phyloP scores from a whole-genome alignment of 2,329 filamentous ascomycete genomes.

The Microdochium paspali region DNA sequence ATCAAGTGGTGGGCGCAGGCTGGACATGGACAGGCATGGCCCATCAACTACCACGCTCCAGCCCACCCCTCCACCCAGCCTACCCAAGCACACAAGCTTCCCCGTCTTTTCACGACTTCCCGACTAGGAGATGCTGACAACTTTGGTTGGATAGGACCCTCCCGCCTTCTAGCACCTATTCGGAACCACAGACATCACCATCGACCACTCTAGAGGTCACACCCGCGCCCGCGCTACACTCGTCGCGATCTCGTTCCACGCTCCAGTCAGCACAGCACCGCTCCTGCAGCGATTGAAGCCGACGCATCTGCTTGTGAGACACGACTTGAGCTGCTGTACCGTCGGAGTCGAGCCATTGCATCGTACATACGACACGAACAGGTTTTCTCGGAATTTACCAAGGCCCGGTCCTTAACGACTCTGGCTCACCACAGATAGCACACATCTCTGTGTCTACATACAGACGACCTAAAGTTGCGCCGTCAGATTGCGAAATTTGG shows the following conservation, averaged over 20 bases:
- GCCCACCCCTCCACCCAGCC: slow-evolving; percentile 6
- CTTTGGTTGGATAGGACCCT: slow-evolving; percentile 31
- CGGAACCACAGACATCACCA: slow-evolving; percentile 16
- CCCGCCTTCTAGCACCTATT: slow-evolving; percentile 18
- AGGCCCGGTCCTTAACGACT: neutral
- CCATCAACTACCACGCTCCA: slow-evolving; percentile 14
- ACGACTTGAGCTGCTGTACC: neutral
- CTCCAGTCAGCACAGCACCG: neutral
- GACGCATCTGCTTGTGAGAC: neutral
- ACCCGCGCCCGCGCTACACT: slow-evolving; percentile 31
- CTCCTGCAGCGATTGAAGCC: neutral
- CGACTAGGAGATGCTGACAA: slow-evolving; percentile 26
- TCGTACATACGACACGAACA: neutral
- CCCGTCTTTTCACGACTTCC: slow-evolving; percentile 20
- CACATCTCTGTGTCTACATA: neutral
- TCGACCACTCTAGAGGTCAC: slow-evolving; percentile 19
- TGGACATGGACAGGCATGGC: slow-evolving; percentile 19
- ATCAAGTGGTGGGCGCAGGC: slow-evolving; percentile 33
- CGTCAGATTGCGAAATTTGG: slow-evolving; percentile 42
- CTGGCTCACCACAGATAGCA: neutral
- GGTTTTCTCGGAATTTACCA: neutral
- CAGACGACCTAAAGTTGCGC: neutral
- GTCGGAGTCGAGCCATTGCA: neutral
- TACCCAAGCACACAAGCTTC: neutral
- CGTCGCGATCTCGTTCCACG: slow-evolving; percentile 28